A percentile compares a stretch with the other conserved stretches of the same genome.
Conservation (phyloP, 495 filamentous ascomycete species). For the Aspergillus asperescens region DNA sequence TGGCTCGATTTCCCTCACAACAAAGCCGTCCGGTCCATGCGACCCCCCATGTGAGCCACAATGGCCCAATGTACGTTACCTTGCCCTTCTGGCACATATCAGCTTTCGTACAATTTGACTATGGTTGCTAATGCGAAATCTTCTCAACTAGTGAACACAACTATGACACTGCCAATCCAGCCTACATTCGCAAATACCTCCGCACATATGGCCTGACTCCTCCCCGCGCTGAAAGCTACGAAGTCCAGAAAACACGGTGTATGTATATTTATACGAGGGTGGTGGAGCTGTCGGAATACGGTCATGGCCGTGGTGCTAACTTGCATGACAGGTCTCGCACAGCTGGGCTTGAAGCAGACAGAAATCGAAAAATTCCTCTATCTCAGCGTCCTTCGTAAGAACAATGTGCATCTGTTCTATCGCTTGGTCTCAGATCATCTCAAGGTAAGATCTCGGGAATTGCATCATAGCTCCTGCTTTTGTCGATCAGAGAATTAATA, state of each 20-base stretch:
- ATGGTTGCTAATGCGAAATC: not conserved
- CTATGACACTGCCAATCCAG: constrained; percentile 58
- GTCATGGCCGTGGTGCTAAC: constrained; percentile 11
- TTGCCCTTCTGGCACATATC: not conserved
- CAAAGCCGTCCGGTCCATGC: constrained; percentile 40
- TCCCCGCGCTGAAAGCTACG: constrained; percentile 63
- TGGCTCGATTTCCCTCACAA: constrained; percentile 42
- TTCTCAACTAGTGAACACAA: constrained; percentile 34
- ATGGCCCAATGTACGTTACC: constrained; percentile 33
- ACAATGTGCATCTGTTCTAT: constrained; percentile 93
- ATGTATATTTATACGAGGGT: constrained; percentile 17
- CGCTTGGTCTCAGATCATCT: constrained; percentile 86
- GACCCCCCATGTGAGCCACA: constrained; percentile 36
- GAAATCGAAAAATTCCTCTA: constrained; percentile 93
- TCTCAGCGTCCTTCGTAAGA: constrained; percentile 77
- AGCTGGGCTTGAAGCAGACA: constrained; percentile 71
- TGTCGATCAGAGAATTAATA: constrained; percentile 5
- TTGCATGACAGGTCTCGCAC: constrained; percentile 49
- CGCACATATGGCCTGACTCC: constrained; percentile 67
- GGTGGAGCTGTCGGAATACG: not conserved
- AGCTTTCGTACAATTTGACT: not conserved
- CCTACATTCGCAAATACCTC: constrained; percentile 62
- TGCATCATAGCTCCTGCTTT: not conserved
- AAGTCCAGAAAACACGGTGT: constrained; percentile 66
- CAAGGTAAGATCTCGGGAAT: constrained; percentile 42